Base-by-base conservation (phyloP, 2,329 filamentous ascomycete genomes). In the Phoma sp. region DNA sequence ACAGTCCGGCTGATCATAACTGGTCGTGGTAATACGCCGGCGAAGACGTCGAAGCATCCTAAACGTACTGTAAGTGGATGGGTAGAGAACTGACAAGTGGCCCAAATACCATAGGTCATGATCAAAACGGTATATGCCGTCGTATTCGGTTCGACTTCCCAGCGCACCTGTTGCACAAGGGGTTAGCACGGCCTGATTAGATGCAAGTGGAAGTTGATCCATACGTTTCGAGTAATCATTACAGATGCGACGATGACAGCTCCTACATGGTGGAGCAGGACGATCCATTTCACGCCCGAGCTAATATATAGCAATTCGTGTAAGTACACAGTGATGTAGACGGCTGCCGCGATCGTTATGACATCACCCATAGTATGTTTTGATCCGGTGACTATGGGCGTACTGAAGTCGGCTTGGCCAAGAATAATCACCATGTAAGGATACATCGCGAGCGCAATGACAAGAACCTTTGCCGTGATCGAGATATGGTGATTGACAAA, bases 41-140 rank as follows among this genome's bases (percentile, higher is more conserved):
- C 46, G 9, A 49, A n/a, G 6, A 49, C 32, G 24, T 49, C 46
- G 24, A 42, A 42, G 8, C 36, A 36, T 2, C 46, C 46, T 48
- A 29, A 9, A 29, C 27, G 27, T 29, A 29, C 27, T 8, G 13
- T 22, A 35, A 5, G 30, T 11, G 22, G 9, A 13, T 43, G 11
- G 18, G 18, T 6, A 11, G 22, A 8, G 3, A 18, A 0, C n/a
- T 4, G 30, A 14, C 10, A 30, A 27, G 10, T 18, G 18, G 6
- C 10, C 7, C n/a, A 13, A 30, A 9, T 36, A 42, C 23, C 32
- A 6, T 49, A 49, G 13, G 38, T 42, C 46, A 49, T 49, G 4
- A 49, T 49, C 46, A 49, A 24, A 6, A 49, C 38, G 10, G 46
- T 49, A 42, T 49, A 49, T 4, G 38, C 46, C 4, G 38, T 23